phyloP scores from a whole-genome alignment of 2,329 filamentous ascomycete genomes.

The Colletotrichum coccodes region DNA sequence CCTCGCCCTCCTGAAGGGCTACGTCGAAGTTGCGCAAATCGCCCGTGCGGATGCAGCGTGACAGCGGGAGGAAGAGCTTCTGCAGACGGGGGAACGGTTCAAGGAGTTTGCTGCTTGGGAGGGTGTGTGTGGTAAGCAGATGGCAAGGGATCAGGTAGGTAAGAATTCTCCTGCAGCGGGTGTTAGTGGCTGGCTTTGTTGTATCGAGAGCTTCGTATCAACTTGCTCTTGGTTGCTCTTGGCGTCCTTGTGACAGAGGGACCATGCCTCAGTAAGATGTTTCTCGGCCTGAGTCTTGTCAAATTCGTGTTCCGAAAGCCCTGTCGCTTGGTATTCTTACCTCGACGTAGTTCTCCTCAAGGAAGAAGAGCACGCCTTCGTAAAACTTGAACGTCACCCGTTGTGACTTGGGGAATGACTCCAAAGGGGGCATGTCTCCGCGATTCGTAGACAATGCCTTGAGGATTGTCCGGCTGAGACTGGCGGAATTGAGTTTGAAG shows the following conservation, averaged over 20 bases:
- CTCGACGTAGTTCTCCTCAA: slow-evolving; percentile 91
- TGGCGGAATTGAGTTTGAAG: slow-evolving; percentile 92
- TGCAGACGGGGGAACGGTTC: slow-evolving; percentile 80
- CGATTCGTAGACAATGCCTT: slow-evolving; percentile 81
- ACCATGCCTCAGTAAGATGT: slow-evolving; percentile 82
- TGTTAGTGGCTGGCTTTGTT: slow-evolving; percentile 13
- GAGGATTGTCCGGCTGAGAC: slow-evolving; percentile 89
- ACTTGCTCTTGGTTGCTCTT: slow-evolving; percentile 82
- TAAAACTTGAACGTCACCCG: slow-evolving; percentile 98
- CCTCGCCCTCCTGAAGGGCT: slow-evolving; percentile 82
- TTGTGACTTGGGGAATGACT: slow-evolving; percentile 87
- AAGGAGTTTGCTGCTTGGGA: slow-evolving; percentile 80
- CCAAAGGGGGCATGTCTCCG: slow-evolving; percentile 83
- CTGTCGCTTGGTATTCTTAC: slow-evolving; percentile 52
- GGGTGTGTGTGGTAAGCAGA: slow-evolving; percentile 85
- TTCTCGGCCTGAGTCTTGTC: slow-evolving; percentile 73
- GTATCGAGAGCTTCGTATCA: neutral
- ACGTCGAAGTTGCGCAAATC: slow-evolving; percentile 86
- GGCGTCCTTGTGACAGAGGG: slow-evolving; percentile 79
- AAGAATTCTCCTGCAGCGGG: slow-evolving; percentile 76
- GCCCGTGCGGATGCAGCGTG: slow-evolving; percentile 81
- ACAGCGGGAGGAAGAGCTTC: slow-evolving; percentile 81
- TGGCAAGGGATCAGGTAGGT: slow-evolving; percentile 96
- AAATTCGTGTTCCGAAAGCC: neutral
- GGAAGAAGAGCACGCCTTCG: slow-evolving; percentile 89